Conservation (phyloP, 306 rosid species). For the Glycine soja region DNA sequence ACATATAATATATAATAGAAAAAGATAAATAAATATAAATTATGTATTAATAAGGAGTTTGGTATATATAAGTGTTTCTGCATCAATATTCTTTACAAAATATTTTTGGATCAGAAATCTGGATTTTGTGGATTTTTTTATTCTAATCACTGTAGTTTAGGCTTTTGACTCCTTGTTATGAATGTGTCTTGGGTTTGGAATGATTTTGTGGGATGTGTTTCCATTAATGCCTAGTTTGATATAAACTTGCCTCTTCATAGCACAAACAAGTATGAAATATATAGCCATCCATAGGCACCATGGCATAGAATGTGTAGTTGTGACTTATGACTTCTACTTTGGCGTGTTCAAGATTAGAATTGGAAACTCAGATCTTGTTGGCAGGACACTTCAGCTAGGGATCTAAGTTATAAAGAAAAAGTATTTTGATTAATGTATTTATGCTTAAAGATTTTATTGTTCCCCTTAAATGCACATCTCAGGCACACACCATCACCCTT, state of each 20-base stretch:
- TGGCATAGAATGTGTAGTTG: constrained; percentile 17
- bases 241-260: background rate
- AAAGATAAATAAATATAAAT: too few species aligned
- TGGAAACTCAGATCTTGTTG: constrained; percentile 11
- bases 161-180: too few species aligned
- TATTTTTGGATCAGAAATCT: too few species aligned
- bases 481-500: constrained; percentile 8
- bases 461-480: constrained; percentile 29
- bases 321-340: constrained; percentile 26
- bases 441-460: constrained; percentile 14
- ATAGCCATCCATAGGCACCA: background rate
- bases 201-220: constrained; percentile 17
- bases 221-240: constrained; percentile 7
- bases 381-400: constrained; percentile 12
- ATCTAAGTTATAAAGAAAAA: constrained; percentile 6
- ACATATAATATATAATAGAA: too few species aligned
- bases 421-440: background rate
- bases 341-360: constrained; percentile 12
- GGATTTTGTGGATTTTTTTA: too few species aligned
- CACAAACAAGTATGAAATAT: background rate
- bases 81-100: too few species aligned
- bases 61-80: too few species aligned
- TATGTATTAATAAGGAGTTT: too few species aligned
- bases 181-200: constrained; percentile 29
- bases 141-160: too few species aligned